These are phyloP conservation scores for Vitis rotundifolia DNA, from an alignment of 164 flowering plant species.

Conservation along the genomic window DNA sequence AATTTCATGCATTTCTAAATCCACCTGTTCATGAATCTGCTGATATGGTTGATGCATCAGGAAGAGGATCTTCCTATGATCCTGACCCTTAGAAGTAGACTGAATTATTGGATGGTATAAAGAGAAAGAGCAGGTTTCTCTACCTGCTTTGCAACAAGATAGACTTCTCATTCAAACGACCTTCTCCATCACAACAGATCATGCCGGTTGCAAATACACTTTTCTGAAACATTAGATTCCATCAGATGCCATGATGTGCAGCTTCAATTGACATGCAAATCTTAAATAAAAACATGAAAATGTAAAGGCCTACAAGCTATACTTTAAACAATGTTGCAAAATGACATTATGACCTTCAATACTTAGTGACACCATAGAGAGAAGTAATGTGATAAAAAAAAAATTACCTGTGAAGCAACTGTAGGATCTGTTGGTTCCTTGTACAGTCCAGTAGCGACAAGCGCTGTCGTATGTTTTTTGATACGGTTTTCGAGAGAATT, in stretches of 20 bases:
- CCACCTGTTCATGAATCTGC: not conserved
- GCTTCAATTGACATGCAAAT: not conserved
- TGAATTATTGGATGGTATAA: not conserved
- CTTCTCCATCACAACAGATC: slow-evolving; percentile 97
- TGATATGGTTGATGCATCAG: not conserved
- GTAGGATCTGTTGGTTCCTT: slow-evolving; percentile 83
- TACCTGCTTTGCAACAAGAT: slow-evolving; percentile 92
- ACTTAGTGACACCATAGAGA: not conserved
- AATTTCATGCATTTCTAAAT: not conserved
- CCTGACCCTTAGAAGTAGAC: not conserved
- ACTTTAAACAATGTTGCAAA: too few relatives aligned
- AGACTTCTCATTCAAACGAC: slow-evolving; percentile 91
- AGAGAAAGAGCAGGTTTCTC: not conserved
- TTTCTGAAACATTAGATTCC: slow-evolving; percentile 50
- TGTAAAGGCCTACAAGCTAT: too few relatives aligned
- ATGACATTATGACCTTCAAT: not conserved
- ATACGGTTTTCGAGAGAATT: slow-evolving; percentile 78
- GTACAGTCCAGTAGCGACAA: slow-evolving; percentile 55
- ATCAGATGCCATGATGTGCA: slow-evolving; percentile 1
- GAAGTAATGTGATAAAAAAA: not conserved
- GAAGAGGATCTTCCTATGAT: not conserved
- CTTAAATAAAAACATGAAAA: too few relatives aligned
- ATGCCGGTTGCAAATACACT: slow-evolving; percentile 85
- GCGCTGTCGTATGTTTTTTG: slow-evolving; percentile 39
- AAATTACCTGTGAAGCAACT: slow-evolving; percentile 82